Percentiles rank a stretch among this genome's conserved stretches.
Evolutionary conservation across 768 basidiomycete genomes (phyloP).

Genomic region (Tylopilus plumbeoviolaceoides): DNA sequence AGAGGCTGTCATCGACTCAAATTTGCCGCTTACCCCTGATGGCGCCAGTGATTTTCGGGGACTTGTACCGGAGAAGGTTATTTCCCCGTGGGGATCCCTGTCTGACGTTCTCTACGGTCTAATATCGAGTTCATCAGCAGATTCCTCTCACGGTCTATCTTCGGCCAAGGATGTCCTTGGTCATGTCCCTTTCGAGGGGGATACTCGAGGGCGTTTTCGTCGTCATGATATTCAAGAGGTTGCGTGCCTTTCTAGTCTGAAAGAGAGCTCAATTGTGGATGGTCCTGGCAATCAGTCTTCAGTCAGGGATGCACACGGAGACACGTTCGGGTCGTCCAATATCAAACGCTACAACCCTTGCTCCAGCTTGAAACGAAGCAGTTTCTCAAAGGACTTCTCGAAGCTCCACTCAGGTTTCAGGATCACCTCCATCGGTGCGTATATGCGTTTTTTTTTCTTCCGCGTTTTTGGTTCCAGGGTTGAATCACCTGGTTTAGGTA

Average conservation of each 20-base stretch:
- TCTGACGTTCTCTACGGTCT: not conserved
- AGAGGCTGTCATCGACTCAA: not conserved
- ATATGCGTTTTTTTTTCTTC: not conserved
- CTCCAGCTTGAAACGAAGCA: conserved; percentile 52
- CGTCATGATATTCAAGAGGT: too few species aligned
- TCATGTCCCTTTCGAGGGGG: too few species aligned
- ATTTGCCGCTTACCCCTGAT: not conserved
- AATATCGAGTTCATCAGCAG: not conserved
- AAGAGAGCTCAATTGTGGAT: too few species aligned
- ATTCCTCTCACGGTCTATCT: not conserved
- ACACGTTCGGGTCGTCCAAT: conserved; percentile 49
- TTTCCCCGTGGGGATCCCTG: not conserved
- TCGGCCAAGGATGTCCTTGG: too few species aligned
- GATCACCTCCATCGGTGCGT: conserved; percentile 21
- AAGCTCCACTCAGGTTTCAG: conserved; percentile 34
- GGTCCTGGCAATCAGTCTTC: too few species aligned
- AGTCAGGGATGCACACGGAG: not conserved
- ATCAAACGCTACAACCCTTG: conserved; percentile 53
- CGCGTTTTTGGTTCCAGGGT: not conserved
- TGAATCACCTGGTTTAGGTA: conserved; percentile 31
- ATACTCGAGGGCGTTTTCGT: too few species aligned
- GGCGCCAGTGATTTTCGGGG: not conserved
- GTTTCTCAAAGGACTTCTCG: conserved; percentile 54
- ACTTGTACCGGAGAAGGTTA: not conserved
- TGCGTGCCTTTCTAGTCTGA: too few species aligned